Evolutionary conservation across 495 filamentous ascomycete species (phyloP).

Genomic region (Parathielavia appendiculata): DNA sequence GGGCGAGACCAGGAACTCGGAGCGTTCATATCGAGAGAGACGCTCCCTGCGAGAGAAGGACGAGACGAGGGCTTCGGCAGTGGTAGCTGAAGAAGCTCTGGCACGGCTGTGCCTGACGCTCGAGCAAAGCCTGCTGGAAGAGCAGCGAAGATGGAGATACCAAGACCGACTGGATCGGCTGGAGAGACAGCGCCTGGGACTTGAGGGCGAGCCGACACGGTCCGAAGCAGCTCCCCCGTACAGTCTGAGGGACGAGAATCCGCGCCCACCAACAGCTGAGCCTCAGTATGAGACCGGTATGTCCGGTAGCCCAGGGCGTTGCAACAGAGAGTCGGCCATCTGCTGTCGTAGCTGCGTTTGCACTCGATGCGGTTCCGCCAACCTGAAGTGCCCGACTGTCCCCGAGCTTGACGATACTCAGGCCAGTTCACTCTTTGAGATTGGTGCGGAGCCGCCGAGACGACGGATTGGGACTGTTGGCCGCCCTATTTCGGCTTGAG

Average conservation of each 20-base stretch:
- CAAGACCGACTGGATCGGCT: background rate
- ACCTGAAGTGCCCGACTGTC: background rate
- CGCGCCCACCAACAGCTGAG: background rate
- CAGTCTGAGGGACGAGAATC: background rate
- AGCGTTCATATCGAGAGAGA: background rate
- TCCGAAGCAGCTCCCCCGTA: background rate
- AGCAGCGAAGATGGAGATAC: slow-evolving; percentile 4
- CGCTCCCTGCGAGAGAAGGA: background rate
- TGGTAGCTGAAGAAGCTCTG: slow-evolving; percentile 7
- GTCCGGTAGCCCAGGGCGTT: background rate
- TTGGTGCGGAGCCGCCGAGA: background rate
- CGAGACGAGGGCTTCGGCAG: background rate
- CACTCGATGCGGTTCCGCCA: background rate
- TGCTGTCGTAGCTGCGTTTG: slow-evolving; percentile 6
- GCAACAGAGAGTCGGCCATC: background rate
- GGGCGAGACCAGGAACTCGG: background rate
- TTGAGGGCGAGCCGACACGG: background rate
- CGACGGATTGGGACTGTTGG: background rate
- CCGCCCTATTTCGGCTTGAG: background rate
- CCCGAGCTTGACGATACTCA: slow-evolving; percentile 6
- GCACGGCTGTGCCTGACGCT: slow-evolving; percentile 10
- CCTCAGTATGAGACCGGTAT: background rate
- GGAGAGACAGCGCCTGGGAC: background rate
- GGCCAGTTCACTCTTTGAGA: background rate
- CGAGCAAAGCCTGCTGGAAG: slow-evolving; percentile 10